A percentile compares a stretch with the other conserved stretches of the same genome.
phyloP scores from a whole-genome alignment of 495 filamentous ascomycete genomes.

The Articulospora tetracladia region DNA sequence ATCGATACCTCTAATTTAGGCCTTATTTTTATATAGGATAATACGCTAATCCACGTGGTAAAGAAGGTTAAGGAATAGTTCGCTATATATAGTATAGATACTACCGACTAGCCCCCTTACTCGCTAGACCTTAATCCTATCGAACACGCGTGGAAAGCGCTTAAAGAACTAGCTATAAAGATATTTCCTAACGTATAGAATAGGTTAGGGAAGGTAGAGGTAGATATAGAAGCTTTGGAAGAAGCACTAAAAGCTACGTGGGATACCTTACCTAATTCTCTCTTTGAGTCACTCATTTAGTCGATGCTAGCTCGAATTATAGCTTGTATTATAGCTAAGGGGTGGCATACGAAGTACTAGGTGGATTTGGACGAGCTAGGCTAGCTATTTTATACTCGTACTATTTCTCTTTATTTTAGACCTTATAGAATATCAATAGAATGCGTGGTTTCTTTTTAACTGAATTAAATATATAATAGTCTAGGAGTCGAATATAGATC shows the following conservation, averaged over 20 bases:
- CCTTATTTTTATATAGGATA: conserved; percentile 7
- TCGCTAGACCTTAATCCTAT: conserved; percentile 6
- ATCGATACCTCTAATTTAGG: neutral
- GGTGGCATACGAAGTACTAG: conserved; percentile 6
- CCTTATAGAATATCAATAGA: neutral
- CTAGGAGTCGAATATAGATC: neutral
- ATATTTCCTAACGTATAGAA: neutral
- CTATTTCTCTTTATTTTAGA: neutral
- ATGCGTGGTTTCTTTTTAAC: neutral
- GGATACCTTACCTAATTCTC: neutral
- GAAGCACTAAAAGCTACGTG: neutral
- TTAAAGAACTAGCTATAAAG: neutral
- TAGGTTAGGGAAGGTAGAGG: neutral
- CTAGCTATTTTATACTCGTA: neutral
- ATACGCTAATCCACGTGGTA: neutral
- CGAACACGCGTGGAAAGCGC: neutral
- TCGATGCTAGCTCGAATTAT: neutral
- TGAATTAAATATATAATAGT: neutral
- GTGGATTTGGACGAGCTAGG: neutral
- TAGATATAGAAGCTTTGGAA: neutral
- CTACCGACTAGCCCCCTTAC: neutral
- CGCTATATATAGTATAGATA: neutral
- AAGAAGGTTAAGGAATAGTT: neutral
- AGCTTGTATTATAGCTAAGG: neutral
- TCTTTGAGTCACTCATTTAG: neutral